Base-by-base conservation (phyloP, 306 rosid genomes). In the Senna tora region DNA sequence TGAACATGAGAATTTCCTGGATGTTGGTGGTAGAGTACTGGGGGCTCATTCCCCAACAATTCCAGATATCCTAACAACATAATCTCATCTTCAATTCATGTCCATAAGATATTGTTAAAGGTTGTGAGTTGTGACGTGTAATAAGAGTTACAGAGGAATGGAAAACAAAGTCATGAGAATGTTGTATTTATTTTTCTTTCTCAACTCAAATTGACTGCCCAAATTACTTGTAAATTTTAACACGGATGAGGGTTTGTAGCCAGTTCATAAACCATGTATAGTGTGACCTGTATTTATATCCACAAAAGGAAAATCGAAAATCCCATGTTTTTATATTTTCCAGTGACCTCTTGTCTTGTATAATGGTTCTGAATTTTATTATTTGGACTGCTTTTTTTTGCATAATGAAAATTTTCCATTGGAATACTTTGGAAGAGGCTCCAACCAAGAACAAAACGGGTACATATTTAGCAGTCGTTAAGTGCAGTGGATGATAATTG, bases 31-130 rank as follows among this genome's bases (percentile, higher is more conserved):
- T 50, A 91, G 75, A 80, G 77, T 95, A 21, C 36, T 85, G 39
- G 97, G 99, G 52, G 7, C 60, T 76, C 83, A 63, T 59, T 83
- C 96, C 5, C 4, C 71, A 0, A 1, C 75, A n/a, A 73, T 94
- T 61, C 99, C 97, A 13, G 97, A 94, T 77, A 70, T 79, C 33
- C 56, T 94, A 67, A 94, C 97, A 33, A 91, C 99, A 2, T 94
- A 81, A 60, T 74, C 69, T 75, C 52, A 17, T 65, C 17, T 59
- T 33, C 25, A 51, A 15, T 47, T 79, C 46, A 16, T 63, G 60
- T 71, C 58, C 54, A 58, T 66, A 11, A 22, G 10, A 64, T 41
- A 63, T 71, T 67, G 57, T 10, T 55, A 11, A 72, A 61, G 57
- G 6, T 28, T 38, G 80, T 53, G n/a, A n/a, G 45, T 43, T 53